Evolutionary conservation across 305 asterid genomes (phyloP).

Genomic region (Fraxinus platypoda): DNA sequence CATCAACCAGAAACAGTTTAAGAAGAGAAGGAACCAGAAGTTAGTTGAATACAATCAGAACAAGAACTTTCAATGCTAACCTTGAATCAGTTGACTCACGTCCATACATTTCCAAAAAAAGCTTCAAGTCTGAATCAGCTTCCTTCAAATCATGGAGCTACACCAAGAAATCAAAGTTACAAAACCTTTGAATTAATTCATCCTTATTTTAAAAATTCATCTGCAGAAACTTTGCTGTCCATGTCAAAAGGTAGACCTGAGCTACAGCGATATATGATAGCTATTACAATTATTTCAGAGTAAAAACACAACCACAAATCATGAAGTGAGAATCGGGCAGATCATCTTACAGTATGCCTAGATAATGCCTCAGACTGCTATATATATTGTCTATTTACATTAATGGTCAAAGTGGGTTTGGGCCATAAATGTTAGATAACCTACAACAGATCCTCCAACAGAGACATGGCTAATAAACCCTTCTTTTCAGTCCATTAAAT

Average conservation of each 20-base stretch:
- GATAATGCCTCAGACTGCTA: background rate
- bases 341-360: background rate
- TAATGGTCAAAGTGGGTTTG: background rate
- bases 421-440: background rate
- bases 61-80: conserved; percentile 34
- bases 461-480: background rate
- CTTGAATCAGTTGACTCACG: conserved; percentile 73
- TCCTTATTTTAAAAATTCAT: conserved; percentile 6
- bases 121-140: conserved; percentile 64
- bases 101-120: conserved; percentile 65
- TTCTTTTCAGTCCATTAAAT: background rate
- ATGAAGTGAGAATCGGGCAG: background rate
- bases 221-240: background rate
- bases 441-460: background rate
- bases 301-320: background rate
- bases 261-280: background rate
- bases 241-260: background rate
- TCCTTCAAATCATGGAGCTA: conserved; percentile 75
- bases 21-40: background rate
- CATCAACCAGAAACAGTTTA: background rate
- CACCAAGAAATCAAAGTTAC: conserved; percentile 30
- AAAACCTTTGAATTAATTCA: conserved; percentile 19
- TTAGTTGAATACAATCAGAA: conserved; percentile 12
- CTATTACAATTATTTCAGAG: background rate
- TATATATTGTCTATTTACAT: background rate